Conservation (phyloP, 352 stramenopile genomes). For the Pythium volutum region DNA sequence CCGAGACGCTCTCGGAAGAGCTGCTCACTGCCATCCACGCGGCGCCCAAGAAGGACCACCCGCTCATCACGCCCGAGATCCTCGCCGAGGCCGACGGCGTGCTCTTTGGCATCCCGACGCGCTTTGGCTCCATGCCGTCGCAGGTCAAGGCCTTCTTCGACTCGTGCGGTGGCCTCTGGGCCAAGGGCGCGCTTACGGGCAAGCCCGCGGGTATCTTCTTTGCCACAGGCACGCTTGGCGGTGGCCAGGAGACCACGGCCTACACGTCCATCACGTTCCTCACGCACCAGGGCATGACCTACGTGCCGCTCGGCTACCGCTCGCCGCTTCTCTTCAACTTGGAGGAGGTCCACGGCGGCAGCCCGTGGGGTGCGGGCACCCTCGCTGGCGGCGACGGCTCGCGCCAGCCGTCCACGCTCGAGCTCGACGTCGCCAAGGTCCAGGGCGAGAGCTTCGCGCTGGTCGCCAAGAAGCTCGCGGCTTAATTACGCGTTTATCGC, state of each 20-base stretch:
- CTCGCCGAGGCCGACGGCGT: constrained; percentile 69
- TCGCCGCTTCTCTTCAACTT: constrained; percentile 65
- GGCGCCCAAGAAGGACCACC: constrained; percentile 54
- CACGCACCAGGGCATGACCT: constrained; percentile 89
- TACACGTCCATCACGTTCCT: constrained; percentile 86
- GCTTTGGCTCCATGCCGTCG: constrained; percentile 75
- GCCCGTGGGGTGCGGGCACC: constrained; percentile 81
- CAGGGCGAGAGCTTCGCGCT: constrained; percentile 85
- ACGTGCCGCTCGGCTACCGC: constrained; percentile 85
- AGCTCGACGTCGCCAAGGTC: constrained; percentile 70
- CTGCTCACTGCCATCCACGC: constrained; percentile 68
- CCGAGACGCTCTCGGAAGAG: constrained; percentile 72
- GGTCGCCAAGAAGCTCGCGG: constrained; percentile 81
- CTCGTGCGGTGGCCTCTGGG: constrained; percentile 81
- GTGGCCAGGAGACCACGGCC: constrained; percentile 89
- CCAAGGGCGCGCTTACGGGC: constrained; percentile 70
- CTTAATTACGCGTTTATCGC: constrained; percentile 30
- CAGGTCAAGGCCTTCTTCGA: constrained; percentile 92
- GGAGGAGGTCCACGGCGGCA: constrained; percentile 75
- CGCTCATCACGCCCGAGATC: constrained; percentile 48
- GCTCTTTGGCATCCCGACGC: constrained; percentile 83
- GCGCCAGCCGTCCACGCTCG: constrained; percentile 74
- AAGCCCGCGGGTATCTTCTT: constrained; percentile 90
- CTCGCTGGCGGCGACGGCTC: constrained; percentile 78
- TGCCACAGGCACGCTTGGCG: constrained; percentile 67